A percentile compares a stretch with the other conserved stretches of the same genome.
Conservation (phyloP, 2,329 filamentous ascomycete species). For the Domatiomyces globalis region DNA sequence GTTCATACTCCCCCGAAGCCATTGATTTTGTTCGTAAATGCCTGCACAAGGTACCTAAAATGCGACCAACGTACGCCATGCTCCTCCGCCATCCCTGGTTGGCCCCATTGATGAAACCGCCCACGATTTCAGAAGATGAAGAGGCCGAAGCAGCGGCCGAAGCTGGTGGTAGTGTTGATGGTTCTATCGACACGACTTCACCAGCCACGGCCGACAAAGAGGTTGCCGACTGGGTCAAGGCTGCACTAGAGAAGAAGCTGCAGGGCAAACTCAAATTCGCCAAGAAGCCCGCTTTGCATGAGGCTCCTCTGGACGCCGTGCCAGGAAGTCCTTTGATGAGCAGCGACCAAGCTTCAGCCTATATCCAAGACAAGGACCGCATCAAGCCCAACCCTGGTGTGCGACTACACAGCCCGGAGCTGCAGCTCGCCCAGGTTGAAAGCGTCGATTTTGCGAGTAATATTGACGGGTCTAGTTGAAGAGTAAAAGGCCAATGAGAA, state of each 20-base stretch:
- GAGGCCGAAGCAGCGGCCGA: conserved; percentile 44
- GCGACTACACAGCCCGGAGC: conserved; percentile 12
- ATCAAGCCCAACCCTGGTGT: conserved; percentile 12
- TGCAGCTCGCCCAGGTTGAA: conserved; percentile 14
- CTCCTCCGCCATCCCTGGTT: conserved; percentile 86
- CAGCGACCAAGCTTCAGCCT: conserved; percentile 1
- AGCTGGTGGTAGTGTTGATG: conserved; percentile 21
- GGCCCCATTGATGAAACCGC: conserved; percentile 56
- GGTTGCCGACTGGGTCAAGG: conserved; percentile 71
- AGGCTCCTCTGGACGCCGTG: conserved; percentile 66
- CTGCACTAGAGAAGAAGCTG: conserved; percentile 52
- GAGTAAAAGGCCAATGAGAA: not conserved
- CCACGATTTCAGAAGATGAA: conserved; percentile 57
- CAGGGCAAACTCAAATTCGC: conserved; percentile 41
- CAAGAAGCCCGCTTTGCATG: conserved; percentile 69
- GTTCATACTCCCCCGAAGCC: conserved; percentile 64
- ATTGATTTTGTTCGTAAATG: conserved; percentile 80
- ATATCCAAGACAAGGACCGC: not conserved
- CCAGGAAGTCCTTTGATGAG: conserved; percentile 22
- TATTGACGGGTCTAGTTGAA: not conserved
- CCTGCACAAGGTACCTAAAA: conserved; percentile 79
- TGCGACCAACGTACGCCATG: conserved; percentile 87
- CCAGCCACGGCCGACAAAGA: conserved; percentile 55
- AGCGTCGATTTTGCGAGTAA: conserved; percentile 15
- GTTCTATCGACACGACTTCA: conserved; percentile 27